Evolutionary conservation across 495 filamentous ascomycete genomes (phyloP).

Genomic region (Penicillium maclennaniae): DNA sequence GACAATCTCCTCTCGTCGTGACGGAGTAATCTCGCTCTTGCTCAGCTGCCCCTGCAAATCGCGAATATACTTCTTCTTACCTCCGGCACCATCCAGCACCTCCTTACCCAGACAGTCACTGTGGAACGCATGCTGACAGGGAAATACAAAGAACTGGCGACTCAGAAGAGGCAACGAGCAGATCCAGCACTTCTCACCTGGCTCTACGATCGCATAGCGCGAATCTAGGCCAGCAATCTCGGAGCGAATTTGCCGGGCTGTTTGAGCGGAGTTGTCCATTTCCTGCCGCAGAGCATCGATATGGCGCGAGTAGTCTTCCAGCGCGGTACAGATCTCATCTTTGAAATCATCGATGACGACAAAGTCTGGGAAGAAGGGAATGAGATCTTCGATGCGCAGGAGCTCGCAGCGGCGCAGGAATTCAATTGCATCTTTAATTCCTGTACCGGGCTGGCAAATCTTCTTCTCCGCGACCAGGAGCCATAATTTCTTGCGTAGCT

Average conservation of each 20-base stretch:
- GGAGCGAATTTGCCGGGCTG: conserved; percentile 80
- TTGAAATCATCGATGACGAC: conserved; percentile 99
- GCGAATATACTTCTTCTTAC: conserved; percentile 72
- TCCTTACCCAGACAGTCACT: conserved; percentile 84
- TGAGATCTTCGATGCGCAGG: conserved; percentile 90
- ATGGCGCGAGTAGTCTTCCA: conserved; percentile 85
- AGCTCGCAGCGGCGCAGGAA: conserved; percentile 89
- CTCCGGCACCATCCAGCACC: conserved; percentile 70
- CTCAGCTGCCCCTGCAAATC: conserved; percentile 80
- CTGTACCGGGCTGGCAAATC: conserved; percentile 69
- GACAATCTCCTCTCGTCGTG: conserved; percentile 74
- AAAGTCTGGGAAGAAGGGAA: conserved; percentile 98
- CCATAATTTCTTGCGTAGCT: conserved; percentile 93
- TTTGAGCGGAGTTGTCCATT: conserved; percentile 89
- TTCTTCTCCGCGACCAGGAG: conserved; percentile 90
- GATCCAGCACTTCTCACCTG: conserved; percentile 87
- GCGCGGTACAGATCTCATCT: conserved; percentile 88
- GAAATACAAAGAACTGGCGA: conserved; percentile 95
- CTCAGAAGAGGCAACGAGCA: conserved; percentile 82
- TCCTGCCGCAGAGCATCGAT: conserved; percentile 88
- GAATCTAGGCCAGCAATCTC: conserved; percentile 82
- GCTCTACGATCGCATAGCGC: conserved; percentile 93
- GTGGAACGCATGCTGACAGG: conserved; percentile 96
- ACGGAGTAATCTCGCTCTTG: conserved; percentile 60
- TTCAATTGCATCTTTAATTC: conserved; percentile 92